Base-by-base conservation (phyloP, 108 stramenopile species). In the Nannochloropsis gaditana region DNA sequence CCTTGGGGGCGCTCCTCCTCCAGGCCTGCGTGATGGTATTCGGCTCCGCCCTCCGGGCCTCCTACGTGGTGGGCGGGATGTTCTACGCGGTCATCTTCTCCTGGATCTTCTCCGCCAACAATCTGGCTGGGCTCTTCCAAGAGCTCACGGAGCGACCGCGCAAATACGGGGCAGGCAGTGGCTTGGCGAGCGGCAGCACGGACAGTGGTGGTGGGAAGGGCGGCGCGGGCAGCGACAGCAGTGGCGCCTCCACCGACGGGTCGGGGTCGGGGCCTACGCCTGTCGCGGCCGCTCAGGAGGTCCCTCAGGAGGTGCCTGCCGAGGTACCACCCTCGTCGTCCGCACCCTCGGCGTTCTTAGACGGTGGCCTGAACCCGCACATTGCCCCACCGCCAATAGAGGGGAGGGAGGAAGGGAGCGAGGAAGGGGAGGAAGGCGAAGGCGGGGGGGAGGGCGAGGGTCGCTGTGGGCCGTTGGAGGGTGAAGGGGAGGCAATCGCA, bases 1-100 rank as follows among this genome's bases (percentile, higher is more conserved):
- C 95, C 84, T 96, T 96, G 9, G 97, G 96, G 21, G 95, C 96
- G 2, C 90, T 96, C 85, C 92, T 95, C 81, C 96, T 96, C 90
- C 97, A 97, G 90, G 91, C 92, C 9, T 92, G 96, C n/a, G 95
- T 97, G 9, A 90, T 97, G 44, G 81, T 92, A 41, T 96, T 95
- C 91, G 97, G 97, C 17, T 93, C 94, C 42, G 83, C 83, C 45
- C 83, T 87, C 50, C 44, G 81, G 42, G 86, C 86, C 17, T 82
- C 86, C 9, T 59, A 82, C 43, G 41, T 86, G 9, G 86, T 86
- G 41, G 86, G 82, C 82, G 86, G 86, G 11, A 86, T 86, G 19
- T 86, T 86, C 86, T 86, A 86, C 83, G 43, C 73, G 10, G 83
- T 81, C 44, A 47, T 86, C 2, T 82, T 47, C 4, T 73, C 83